Percentiles rank a stretch among this genome's conserved stretches.
phyloP scores from a whole-genome alignment of 768 basidiomycete species.

The Russula emetica region DNA sequence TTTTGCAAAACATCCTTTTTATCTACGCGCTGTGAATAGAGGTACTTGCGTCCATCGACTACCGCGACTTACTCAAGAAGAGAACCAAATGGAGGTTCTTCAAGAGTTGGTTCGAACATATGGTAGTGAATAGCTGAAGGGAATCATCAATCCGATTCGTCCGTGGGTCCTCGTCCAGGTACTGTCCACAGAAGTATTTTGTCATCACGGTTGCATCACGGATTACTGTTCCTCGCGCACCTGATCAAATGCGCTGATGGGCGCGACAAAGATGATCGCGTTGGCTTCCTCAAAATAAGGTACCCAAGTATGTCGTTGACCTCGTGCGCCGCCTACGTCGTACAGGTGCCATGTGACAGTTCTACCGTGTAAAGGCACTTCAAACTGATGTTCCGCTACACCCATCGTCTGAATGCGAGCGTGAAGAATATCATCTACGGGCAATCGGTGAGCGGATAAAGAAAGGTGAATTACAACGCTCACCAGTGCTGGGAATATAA shows the following conservation, averaged over 20 bases:
- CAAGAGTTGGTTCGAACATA: slow-evolving; percentile 73
- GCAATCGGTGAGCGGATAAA: background rate
- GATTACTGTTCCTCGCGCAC: slow-evolving; percentile 6
- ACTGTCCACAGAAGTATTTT: slow-evolving; percentile 41
- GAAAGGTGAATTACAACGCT: slow-evolving; percentile 13
- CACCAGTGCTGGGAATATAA: slow-evolving; percentile 75
- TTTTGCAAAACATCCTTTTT: slow-evolving; percentile 69
- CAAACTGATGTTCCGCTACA: slow-evolving; percentile 78
- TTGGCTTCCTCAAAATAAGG: slow-evolving; percentile 78
- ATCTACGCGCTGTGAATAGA: slow-evolving; percentile 22
- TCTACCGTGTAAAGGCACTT: slow-evolving; percentile 75
- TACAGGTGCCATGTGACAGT: slow-evolving; percentile 45
- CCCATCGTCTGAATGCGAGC: slow-evolving; percentile 92
- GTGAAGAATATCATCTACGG: slow-evolving; percentile 75
- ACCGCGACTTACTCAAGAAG: slow-evolving; percentile 52
- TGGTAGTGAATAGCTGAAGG: slow-evolving; percentile 66
- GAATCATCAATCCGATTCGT: slow-evolving; percentile 82
- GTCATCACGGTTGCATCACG: background rate
- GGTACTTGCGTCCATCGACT: background rate
- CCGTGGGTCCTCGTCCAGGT: slow-evolving; percentile 75
- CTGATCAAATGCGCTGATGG: slow-evolving; percentile 70
- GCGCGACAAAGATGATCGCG: slow-evolving; percentile 77
- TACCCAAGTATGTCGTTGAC: slow-evolving; percentile 70
- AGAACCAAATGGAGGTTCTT: slow-evolving; percentile 69
- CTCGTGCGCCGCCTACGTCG: slow-evolving; percentile 27